A percentile compares a stretch with the other conserved stretches of the same genome.
These are phyloP conservation scores for Chloroidium sp. DNA, from an alignment of 163 green algal genomes.

Conservation along the genomic window DNA sequence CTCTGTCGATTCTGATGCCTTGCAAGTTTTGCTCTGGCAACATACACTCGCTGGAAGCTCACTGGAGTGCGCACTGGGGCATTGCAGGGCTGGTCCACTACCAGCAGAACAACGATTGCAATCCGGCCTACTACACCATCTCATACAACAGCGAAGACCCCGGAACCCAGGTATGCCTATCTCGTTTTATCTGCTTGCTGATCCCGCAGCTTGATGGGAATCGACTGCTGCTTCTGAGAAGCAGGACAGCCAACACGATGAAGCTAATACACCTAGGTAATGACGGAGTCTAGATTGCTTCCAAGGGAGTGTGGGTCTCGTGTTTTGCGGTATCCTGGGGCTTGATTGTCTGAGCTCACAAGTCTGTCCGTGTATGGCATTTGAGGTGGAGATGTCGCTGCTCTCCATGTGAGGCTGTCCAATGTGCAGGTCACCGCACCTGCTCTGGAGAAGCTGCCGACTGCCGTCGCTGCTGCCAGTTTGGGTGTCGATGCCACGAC, in stretches of 20 bases:
- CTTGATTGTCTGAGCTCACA: background rate
- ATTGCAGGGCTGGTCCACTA: slow-evolving; percentile 22
- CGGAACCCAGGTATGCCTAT: slow-evolving; percentile 4
- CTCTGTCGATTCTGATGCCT: background rate
- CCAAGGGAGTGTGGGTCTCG: background rate
- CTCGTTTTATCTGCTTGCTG: background rate
- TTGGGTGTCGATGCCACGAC: background rate
- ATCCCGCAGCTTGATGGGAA: background rate
- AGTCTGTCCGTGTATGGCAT: background rate
- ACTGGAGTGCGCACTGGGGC: background rate
- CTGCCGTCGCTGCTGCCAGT: background rate
- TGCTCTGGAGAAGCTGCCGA: background rate
- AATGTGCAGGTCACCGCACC: background rate
- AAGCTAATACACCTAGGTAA: background rate
- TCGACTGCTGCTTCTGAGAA: background rate
- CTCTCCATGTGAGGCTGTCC: background rate
- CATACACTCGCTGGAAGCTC: background rate
- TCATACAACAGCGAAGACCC: slow-evolving; percentile 18
- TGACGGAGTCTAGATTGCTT: too few relatives aligned
- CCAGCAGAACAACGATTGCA: slow-evolving; percentile 22
- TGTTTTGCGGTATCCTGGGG: background rate
- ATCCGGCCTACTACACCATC: slow-evolving; percentile 17
- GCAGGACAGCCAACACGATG: background rate
- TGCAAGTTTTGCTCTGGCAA: background rate
- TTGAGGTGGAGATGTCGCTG: background rate